phyloP scores from a whole-genome alignment of 164 flowering plant species.

The Chimonanthus praecox region DNA sequence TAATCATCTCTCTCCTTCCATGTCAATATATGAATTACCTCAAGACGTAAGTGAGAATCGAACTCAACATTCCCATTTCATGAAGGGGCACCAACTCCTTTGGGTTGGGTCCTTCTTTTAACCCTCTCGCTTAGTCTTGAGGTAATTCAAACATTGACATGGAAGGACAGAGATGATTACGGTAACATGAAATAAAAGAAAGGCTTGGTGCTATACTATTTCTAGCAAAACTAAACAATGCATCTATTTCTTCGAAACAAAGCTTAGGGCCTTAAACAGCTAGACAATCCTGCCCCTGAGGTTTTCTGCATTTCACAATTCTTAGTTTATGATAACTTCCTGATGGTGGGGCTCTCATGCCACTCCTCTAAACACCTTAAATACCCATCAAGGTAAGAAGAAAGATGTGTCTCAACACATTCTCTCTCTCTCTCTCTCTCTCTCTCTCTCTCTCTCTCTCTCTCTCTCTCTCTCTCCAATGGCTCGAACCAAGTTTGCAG shows the following conservation, averaged over 20 bases:
- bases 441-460: neutral
- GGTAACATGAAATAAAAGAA: neutral
- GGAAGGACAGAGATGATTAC: neutral
- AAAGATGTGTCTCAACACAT: neutral
- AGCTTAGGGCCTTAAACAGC: neutral
- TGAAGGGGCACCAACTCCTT: no score
- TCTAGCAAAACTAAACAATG: neutral
- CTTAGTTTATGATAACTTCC: slow-evolving; percentile 3
- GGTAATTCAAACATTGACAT: no score
- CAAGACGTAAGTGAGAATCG: no score
- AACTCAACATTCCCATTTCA: no score
- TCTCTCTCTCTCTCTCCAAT: slow-evolving; percentile 5
- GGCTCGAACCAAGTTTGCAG: slow-evolving; percentile 12
- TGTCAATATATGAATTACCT: no score
- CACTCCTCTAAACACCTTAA: slow-evolving; percentile 2
- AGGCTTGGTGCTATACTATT: neutral
- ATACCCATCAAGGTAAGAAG: slow-evolving; percentile 2
- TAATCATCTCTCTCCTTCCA: neutral
- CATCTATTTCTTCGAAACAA: neutral
- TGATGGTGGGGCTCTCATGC: slow-evolving; percentile 4
- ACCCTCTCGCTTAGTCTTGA: no score
- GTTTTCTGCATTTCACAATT: neutral
- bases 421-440: no score
- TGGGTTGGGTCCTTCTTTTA: no score
- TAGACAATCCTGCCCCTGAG: neutral